phyloP scores from a whole-genome alignment of 768 basidiomycete genomes.

The Clavulina sp. region DNA sequence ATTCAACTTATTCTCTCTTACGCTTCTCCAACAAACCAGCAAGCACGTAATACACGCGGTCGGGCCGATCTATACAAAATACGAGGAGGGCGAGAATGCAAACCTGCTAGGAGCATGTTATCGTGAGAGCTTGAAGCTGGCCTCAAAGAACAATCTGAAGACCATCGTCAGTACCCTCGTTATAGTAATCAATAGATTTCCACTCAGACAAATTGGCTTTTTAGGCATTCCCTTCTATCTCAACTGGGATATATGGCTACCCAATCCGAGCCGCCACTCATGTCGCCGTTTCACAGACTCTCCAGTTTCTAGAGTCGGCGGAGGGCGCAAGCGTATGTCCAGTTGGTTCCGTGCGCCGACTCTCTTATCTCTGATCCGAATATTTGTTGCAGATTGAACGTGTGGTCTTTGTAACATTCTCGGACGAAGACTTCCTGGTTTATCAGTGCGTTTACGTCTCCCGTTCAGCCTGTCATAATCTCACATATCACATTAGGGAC shows the following conservation, averaged over 20 bases:
- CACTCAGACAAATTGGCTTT: not conserved
- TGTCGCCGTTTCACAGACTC: slow-evolving; percentile 42
- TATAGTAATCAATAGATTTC: no score
- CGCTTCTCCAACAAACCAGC: slow-evolving; percentile 22
- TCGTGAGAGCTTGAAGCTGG: slow-evolving; percentile 40
- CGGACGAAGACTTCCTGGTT: slow-evolving; percentile 38
- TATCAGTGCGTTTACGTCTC: slow-evolving; percentile 37
- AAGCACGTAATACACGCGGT: slow-evolving; percentile 66
- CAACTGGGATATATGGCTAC: slow-evolving; percentile 65
- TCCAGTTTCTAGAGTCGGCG: slow-evolving; percentile 39
- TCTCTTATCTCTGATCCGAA: not conserved
- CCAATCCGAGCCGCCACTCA: slow-evolving; percentile 54
- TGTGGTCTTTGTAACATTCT: slow-evolving; percentile 61
- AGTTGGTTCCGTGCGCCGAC: not conserved
- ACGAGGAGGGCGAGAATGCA: slow-evolving; percentile 26
- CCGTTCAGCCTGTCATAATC: not conserved
- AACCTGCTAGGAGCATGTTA: slow-evolving; percentile 52
- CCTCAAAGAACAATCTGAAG: slow-evolving; percentile 38
- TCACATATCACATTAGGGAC: not conserved
- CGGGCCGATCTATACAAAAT: slow-evolving; percentile 45
- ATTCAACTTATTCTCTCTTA: not conserved
- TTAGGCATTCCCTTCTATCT: slow-evolving; percentile 68
- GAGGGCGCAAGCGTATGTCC: slow-evolving; percentile 24
- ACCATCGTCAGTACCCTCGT: slow-evolving; percentile 37
- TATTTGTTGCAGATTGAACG: slow-evolving; percentile 31